phyloP scores from a whole-genome alignment of 2,329 filamentous ascomycete genomes.

The Sporothrix dimorphospora region DNA sequence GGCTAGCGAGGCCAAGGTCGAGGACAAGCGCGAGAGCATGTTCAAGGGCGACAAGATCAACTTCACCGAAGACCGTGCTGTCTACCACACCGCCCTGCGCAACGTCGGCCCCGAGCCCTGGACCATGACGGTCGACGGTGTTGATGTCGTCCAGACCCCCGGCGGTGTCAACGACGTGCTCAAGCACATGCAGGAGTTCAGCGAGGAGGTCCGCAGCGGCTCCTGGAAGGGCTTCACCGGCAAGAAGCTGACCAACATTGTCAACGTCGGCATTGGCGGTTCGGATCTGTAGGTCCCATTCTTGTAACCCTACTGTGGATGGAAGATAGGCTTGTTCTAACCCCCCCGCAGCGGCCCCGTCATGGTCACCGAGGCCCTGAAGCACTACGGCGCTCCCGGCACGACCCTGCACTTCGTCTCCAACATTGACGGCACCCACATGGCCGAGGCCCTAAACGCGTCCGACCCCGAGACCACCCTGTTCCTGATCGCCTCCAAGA shows the following conservation, averaged over 20 bases:
- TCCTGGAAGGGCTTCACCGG: constrained; percentile 97
- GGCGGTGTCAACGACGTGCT: constrained; percentile 89
- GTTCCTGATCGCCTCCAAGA: constrained; percentile 98
- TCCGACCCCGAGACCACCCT: constrained; percentile 98
- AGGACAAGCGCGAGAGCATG: constrained; percentile 95
- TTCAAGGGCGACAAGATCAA: constrained; percentile 98
- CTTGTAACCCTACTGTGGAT: not conserved
- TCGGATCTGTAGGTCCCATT: constrained; percentile 81
- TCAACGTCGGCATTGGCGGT: constrained; percentile 98
- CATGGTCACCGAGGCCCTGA: constrained; percentile 98
- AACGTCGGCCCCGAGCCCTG: constrained; percentile 74
- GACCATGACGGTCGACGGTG: constrained; percentile 81
- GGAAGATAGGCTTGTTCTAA: not conserved
- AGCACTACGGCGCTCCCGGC: constrained; percentile 85
- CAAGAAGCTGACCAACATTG: constrained; percentile 93
- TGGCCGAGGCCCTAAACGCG: constrained; percentile 84
- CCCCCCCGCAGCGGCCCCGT: constrained; percentile 76
- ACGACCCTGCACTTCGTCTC: constrained; percentile 97
- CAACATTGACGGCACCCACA: constrained; percentile 99
- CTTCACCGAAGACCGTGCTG: constrained; percentile 95
- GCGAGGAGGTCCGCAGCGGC: constrained; percentile 89
- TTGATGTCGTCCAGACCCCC: constrained; percentile 88
- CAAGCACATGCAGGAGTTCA: constrained; percentile 98
- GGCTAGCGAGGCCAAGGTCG: constrained; percentile 85
- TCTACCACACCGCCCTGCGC: constrained; percentile 92